phyloP scores from a whole-genome alignment of 495 filamentous ascomycete species.

The Tuber indicum region DNA sequence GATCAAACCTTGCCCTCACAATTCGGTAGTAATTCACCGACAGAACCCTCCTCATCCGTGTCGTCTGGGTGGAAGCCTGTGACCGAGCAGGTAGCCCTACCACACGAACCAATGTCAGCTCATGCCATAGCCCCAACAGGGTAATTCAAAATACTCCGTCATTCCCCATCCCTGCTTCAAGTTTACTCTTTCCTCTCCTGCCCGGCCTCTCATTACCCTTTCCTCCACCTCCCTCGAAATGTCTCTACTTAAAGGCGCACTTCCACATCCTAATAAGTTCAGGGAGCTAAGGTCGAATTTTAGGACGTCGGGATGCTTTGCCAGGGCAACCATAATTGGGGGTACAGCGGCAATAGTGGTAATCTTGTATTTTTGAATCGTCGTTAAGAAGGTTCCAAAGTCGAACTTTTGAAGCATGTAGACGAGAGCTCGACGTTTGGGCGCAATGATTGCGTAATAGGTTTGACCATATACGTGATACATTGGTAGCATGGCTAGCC shows the following conservation, averaged over 20 bases:
- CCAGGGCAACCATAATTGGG: slow-evolving; percentile 64
- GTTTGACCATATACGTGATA: slow-evolving; percentile 64
- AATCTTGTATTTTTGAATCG: slow-evolving; percentile 62
- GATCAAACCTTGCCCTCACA: slow-evolving; percentile 58
- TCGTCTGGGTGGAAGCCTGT: slow-evolving; percentile 55
- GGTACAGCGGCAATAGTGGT: slow-evolving; percentile 58
- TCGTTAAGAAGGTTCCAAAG: slow-evolving; percentile 61
- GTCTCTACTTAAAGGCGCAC: slow-evolving; percentile 52
- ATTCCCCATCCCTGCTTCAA: slow-evolving; percentile 76
- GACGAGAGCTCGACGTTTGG: slow-evolving; percentile 28
- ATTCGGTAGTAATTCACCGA: slow-evolving; percentile 66
- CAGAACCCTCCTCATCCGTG: slow-evolving; percentile 44
- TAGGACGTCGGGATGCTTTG: slow-evolving; percentile 59
- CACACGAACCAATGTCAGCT: slow-evolving; percentile 11
- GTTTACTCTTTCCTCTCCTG: slow-evolving; percentile 60
- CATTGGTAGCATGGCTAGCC: slow-evolving; percentile 62
- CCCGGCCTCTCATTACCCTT: slow-evolving; percentile 62
- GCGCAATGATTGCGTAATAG: slow-evolving; percentile 44
- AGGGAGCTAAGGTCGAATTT: slow-evolving; percentile 66
- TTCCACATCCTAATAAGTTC: slow-evolving; percentile 53
- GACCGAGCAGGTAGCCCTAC: slow-evolving; percentile 57
- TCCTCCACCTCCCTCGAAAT: slow-evolving; percentile 42
- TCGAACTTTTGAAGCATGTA: slow-evolving; percentile 52
- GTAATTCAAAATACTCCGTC: slow-evolving; percentile 55
- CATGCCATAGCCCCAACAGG: slow-evolving; percentile 15